Percentiles rank a stretch among this genome's conserved stretches.
phyloP scores from a whole-genome alignment of 371 early-diverging fungal species.

The Lichtheimia ramosa region DNA sequence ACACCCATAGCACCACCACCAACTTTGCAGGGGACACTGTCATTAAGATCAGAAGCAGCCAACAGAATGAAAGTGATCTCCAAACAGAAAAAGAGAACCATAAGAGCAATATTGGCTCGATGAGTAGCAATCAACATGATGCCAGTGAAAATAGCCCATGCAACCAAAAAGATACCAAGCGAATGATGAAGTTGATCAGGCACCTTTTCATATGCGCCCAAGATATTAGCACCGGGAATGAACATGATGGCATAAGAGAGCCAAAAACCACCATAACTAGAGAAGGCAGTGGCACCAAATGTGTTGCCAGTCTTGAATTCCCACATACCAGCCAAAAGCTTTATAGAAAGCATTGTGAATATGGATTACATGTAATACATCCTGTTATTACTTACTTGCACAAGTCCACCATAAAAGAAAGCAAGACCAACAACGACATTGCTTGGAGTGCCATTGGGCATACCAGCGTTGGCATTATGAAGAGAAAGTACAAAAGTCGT shows the following conservation, averaged over 20 bases:
- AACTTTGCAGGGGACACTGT: slow-evolving; percentile 29
- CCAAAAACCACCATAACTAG: slow-evolving; percentile 81
- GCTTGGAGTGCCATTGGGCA: slow-evolving; percentile 52
- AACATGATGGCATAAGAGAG: slow-evolving; percentile 66
- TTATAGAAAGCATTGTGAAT: slow-evolving; percentile 10
- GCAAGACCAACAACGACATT: slow-evolving; percentile 69
- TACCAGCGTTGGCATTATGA: slow-evolving; percentile 70
- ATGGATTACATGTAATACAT: not conserved
- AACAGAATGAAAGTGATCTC: slow-evolving; percentile 66
- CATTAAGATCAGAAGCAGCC: slow-evolving; percentile 45
- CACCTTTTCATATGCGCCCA: slow-evolving; percentile 41
- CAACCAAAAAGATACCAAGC: slow-evolving; percentile 66
- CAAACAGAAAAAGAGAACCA: slow-evolving; percentile 63
- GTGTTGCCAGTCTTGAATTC: slow-evolving; percentile 77
- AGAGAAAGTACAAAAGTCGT: slow-evolving; percentile 74
- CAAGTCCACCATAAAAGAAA: slow-evolving; percentile 78
- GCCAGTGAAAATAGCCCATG: slow-evolving; percentile 69
- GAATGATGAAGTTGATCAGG: slow-evolving; percentile 51
- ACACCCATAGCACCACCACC: slow-evolving; percentile 72
- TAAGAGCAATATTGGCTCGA: slow-evolving; percentile 60
- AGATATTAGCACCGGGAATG: slow-evolving; percentile 57
- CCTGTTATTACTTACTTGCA: slow-evolving; percentile 52
- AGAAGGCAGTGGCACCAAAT: slow-evolving; percentile 85
- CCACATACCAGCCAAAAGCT: slow-evolving; percentile 83
- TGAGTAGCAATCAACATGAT: slow-evolving; percentile 69